These are phyloP conservation scores for Aquanectria penicillioides DNA, from an alignment of 2,329 filamentous ascomycete genomes.

Conservation along the genomic window DNA sequence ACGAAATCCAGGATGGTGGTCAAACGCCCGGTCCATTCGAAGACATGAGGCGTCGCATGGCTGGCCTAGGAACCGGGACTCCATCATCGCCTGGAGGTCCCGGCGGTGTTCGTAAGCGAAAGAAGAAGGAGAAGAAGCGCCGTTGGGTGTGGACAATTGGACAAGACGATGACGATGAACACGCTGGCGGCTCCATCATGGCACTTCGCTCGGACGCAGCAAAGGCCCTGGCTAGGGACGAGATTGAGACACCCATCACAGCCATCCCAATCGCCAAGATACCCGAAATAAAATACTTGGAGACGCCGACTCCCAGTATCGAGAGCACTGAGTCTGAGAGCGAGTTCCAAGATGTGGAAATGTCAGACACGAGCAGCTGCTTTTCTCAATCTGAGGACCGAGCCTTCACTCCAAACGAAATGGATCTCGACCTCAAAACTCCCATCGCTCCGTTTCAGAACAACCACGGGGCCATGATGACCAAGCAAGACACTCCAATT, in stretches of 20 bases:
- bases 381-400: conserved; percentile 45
- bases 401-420: conserved; percentile 42
- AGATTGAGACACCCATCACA: conserved; percentile 35
- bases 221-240: conserved; percentile 25
- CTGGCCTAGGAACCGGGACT: conserved; percentile 55
- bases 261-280: conserved; percentile 32
- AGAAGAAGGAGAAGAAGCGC: conserved; percentile 67
- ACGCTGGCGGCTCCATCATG: conserved; percentile 54
- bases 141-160: conserved; percentile 75
- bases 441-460: conserved; percentile 45
- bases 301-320: conserved; percentile 54
- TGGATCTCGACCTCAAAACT: conserved; percentile 52
- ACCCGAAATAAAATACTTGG: conserved; percentile 33
- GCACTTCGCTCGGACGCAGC: conserved; percentile 50
- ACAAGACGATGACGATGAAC: conserved; percentile 58
- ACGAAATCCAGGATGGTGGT: conserved; percentile 68
- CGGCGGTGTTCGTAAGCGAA: conserved; percentile 63
- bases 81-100: conserved; percentile 53
- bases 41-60: conserved; percentile 69
- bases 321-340: conserved; percentile 48
- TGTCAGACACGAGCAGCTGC: conserved; percentile 59
- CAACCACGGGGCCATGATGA: not conserved
- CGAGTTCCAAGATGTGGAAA: conserved; percentile 55
- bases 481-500: conserved; percentile 25
- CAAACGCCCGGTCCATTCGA: conserved; percentile 72